Evolutionary conservation across 2,329 filamentous ascomycete genomes (phyloP).

Genomic region (Beauveria rudraprayagi): DNA sequence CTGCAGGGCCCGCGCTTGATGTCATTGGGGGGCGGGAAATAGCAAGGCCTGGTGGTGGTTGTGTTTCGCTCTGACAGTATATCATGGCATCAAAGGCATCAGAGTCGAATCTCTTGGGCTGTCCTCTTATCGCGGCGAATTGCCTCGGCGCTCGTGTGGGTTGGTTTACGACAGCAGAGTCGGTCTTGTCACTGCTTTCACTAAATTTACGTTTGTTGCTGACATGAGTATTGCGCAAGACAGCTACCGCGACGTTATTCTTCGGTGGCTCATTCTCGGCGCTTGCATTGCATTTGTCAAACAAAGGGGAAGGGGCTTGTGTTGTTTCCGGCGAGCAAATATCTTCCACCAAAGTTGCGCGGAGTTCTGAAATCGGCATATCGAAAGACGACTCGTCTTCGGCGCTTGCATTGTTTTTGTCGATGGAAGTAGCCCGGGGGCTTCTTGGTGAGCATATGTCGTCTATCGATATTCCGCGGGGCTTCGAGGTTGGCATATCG

Average conservation of each 20-base stretch:
- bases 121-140: not conserved
- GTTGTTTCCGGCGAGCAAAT: not conserved
- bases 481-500: not conserved
- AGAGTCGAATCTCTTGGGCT: conserved; percentile 11
- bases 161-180: not conserved
- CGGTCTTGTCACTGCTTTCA: not conserved
- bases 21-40: not conserved
- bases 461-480: not conserved
- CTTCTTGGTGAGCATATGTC: not conserved
- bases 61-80: conserved; percentile 11
- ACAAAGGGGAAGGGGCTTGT: too few relatives aligned
- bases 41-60: not conserved
- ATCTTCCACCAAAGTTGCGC: not conserved
- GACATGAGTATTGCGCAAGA: not conserved
- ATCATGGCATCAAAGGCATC: conserved; percentile 15
- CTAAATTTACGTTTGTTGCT: not conserved
- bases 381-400: not conserved
- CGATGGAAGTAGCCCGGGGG: not conserved
- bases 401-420: not conserved
- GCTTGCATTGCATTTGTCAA: not conserved
- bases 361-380: not conserved
- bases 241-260: not conserved
- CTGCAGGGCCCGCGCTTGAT: not conserved
- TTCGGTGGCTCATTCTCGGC: not conserved
- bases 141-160: not conserved